phyloP scores from a whole-genome alignment of 2,329 filamentous ascomycete species.

The Endothia cerciana region DNA sequence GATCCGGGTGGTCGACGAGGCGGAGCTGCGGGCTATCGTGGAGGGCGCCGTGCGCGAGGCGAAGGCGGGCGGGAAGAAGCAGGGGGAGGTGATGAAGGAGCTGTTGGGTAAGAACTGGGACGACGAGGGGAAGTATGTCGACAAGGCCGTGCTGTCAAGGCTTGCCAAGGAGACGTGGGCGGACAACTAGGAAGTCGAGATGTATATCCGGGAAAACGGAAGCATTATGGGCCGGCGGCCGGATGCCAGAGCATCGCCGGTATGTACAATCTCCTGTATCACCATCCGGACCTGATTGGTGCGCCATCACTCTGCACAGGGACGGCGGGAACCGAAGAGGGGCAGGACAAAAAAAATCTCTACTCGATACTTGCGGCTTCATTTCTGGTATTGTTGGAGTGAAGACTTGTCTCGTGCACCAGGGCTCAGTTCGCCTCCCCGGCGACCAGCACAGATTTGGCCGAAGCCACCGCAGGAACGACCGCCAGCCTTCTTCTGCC shows the following conservation, averaged over 20 bases:
- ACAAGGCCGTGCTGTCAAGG: conserved; percentile 63
- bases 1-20: conserved; percentile 60
- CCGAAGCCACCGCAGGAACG: no score
- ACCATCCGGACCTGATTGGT: conserved; percentile 7
- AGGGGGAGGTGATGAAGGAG: conserved; percentile 42
- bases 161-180: conserved; percentile 59
- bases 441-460: neutral
- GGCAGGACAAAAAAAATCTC: conserved; percentile 3
- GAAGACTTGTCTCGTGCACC: neutral
- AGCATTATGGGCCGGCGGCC: neutral
- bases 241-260: neutral
- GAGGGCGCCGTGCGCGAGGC: conserved; percentile 54
- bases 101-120: conserved; percentile 50
- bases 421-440: neutral
- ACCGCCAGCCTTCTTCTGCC: neutral
- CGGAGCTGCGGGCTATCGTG: conserved; percentile 61
- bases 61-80: conserved; percentile 34
- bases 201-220: neutral
- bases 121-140: conserved; percentile 67
- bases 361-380: neutral
- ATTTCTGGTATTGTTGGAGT: neutral
- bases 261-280: conserved; percentile 24
- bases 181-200: neutral
- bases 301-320: neutral
- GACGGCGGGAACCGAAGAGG: neutral